Evolutionary conservation across 2,329 filamentous ascomycete species (phyloP).

Genomic region (Hypoxylon sp.): DNA sequence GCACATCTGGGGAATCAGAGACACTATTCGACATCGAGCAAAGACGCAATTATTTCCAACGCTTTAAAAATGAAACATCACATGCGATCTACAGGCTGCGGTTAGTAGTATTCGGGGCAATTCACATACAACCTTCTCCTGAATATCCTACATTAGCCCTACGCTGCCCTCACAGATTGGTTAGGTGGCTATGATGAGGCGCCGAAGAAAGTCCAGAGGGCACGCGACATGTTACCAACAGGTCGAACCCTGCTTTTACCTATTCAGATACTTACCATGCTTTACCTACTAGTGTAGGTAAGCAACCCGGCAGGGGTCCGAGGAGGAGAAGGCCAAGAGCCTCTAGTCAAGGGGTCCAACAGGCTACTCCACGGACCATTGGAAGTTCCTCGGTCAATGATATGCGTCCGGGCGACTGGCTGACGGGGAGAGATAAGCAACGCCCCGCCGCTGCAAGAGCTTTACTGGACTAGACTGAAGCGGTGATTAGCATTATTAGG

Average conservation of each 20-base stretch:
- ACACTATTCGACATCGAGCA: constrained; percentile 19
- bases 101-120: constrained; percentile 32
- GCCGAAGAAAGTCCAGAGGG: constrained; percentile 41
- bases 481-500: constrained; percentile 4
- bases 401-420: constrained; percentile 29
- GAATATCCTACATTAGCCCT: constrained; percentile 18
- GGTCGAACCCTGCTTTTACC: constrained; percentile 13
- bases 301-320: constrained; percentile 16
- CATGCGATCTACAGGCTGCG: constrained; percentile 37
- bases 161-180: constrained; percentile 25
- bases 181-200: constrained; percentile 31
- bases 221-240: constrained; percentile 36
- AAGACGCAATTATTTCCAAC: constrained; percentile 9
- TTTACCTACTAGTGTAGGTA: constrained; percentile 11
- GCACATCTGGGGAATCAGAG: constrained; percentile 41
- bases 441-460: constrained; percentile 23
- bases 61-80: constrained; percentile 39
- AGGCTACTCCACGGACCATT: constrained; percentile 17
- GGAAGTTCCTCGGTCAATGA: constrained; percentile 37
- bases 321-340: constrained; percentile 32
- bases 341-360: constrained; percentile 14
- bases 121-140: constrained; percentile 36
- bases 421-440: constrained; percentile 38
- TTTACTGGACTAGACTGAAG: constrained; percentile 12
- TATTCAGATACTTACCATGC: too few species aligned